These are phyloP conservation scores for Hypoxylon sp. DNA, from an alignment of 2,329 filamentous ascomycete species.

Conservation along the genomic window DNA sequence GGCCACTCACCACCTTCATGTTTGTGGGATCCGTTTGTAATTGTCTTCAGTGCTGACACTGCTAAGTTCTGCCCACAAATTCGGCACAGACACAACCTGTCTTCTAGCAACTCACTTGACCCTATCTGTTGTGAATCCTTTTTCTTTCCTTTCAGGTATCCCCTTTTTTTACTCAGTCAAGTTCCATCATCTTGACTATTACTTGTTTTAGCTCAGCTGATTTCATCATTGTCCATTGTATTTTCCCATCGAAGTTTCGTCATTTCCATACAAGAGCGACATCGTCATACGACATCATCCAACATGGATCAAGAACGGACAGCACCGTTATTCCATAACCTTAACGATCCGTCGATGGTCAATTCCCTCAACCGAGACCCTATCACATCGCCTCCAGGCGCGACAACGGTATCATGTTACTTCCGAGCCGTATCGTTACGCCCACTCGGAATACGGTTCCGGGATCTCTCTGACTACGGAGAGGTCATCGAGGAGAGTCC, in stretches of 20 bases:
- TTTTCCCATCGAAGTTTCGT: background rate
- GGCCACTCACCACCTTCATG: background rate
- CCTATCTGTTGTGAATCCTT: background rate
- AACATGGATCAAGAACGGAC: background rate
- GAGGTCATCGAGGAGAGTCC: conserved; percentile 32
- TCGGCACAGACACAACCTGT: background rate
- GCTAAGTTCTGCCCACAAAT: background rate
- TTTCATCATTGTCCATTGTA: background rate
- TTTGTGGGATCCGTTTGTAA: background rate
- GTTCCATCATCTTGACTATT: background rate
- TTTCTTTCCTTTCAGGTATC: background rate
- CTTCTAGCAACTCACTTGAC: background rate
- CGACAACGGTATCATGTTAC: background rate
- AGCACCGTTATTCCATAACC: background rate
- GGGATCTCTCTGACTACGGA: conserved; percentile 40
- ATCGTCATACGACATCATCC: background rate
- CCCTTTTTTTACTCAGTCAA: background rate
- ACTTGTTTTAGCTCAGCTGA: background rate
- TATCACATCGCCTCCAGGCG: background rate
- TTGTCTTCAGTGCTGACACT: background rate
- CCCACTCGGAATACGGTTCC: background rate
- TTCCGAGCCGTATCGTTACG: conserved; percentile 30
- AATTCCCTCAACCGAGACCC: conserved; percentile 8
- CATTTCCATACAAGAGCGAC: background rate
- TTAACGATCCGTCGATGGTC: conserved; percentile 4